phyloP scores from a whole-genome alignment of 106 monocot species.

The Platanthera zijinensis region DNA sequence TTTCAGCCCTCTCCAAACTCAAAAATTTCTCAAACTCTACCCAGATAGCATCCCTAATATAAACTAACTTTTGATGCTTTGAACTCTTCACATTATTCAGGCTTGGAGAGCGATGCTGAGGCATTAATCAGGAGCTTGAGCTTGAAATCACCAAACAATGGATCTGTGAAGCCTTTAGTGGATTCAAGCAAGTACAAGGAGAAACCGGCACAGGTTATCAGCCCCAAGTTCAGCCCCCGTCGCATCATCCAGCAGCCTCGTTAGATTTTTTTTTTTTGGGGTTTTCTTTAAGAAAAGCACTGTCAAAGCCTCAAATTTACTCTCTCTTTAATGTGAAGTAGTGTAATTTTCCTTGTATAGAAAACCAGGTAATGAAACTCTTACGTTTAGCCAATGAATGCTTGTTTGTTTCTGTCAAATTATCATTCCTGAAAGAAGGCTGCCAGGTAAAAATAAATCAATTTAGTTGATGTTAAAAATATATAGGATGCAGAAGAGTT shows the following conservation, averaged over 20 bases:
- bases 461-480: too few relatives aligned
- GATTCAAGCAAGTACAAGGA: slow-evolving; percentile 37
- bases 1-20: too few relatives aligned
- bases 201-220: slow-evolving; percentile 44
- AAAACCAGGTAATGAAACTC: neutral
- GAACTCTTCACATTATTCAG: slow-evolving; percentile 6
- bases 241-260: slow-evolving; percentile 52
- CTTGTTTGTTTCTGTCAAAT: neutral
- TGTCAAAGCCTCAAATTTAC: neutral
- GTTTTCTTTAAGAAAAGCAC: neutral
- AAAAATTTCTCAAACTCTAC: too few relatives aligned
- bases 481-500: too few relatives aligned
- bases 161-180: slow-evolving; percentile 1
- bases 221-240: slow-evolving; percentile 46
- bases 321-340: neutral
- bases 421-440: too few relatives aligned
- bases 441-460: too few relatives aligned
- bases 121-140: slow-evolving; percentile 38
- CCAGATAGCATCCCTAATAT: too few relatives aligned
- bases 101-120: slow-evolving; percentile 21
- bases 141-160: slow-evolving; percentile 45
- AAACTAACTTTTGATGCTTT: neutral
- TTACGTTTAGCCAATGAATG: neutral
- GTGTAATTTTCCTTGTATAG: slow-evolving; percentile 9
- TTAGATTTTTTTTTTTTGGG: slow-evolving; percentile 7